phyloP scores from a whole-genome alignment of 208 protist species.

The Spironucleus salmonicida region DNA sequence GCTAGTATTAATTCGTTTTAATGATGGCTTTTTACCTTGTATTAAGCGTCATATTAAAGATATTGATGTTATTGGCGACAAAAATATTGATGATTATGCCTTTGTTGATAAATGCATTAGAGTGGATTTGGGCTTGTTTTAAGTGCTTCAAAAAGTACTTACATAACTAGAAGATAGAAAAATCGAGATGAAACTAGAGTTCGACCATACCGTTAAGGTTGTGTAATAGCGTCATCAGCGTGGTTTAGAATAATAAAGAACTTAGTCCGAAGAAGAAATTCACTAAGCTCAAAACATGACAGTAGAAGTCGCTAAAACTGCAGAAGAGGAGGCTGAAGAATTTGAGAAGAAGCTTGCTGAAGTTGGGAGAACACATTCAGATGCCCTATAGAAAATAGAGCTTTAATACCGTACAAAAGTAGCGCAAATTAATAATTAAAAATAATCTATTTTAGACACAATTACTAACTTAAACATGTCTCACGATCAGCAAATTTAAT shows the following conservation, averaged over 20 bases:
- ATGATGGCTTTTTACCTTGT: background rate
- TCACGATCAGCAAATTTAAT: background rate
- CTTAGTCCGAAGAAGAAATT: background rate
- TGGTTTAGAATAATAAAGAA: background rate
- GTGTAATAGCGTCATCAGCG: background rate
- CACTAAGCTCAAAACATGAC: background rate
- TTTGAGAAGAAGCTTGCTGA: background rate
- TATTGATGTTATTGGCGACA: background rate
- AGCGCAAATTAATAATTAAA: background rate
- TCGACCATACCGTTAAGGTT: constrained; percentile 1
- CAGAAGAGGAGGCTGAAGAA: constrained; percentile 4
- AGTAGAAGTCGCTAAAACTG: background rate
- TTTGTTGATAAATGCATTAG: constrained; percentile 4
- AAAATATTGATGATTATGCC: background rate
- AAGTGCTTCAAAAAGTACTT: background rate
- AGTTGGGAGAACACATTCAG: background rate
- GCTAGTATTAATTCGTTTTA: background rate
- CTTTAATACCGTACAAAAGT: background rate
- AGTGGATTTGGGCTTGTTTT: background rate
- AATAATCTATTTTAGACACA: background rate
- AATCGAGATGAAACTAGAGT: constrained; percentile 3
- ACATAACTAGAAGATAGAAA: background rate
- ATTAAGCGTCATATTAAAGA: background rate
- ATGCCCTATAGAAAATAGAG: background rate
- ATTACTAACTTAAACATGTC: background rate